These are phyloP conservation scores for Chrysanthemum seticuspe DNA, from an alignment of 129 eudicot genomes.

Conservation along the genomic window DNA sequence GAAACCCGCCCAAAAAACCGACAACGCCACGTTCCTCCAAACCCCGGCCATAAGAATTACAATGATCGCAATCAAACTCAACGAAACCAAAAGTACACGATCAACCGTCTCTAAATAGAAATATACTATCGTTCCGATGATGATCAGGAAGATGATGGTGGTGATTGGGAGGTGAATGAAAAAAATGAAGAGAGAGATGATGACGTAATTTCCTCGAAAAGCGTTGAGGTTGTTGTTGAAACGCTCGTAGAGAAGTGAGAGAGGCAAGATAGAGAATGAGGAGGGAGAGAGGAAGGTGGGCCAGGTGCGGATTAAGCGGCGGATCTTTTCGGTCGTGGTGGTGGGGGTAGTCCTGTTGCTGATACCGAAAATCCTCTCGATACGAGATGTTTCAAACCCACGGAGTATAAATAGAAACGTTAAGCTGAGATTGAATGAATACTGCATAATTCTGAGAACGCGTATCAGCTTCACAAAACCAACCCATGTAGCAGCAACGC, in stretches of 20 bases:
- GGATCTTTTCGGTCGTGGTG: slow-evolving; percentile 41
- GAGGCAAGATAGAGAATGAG: slow-evolving; percentile 64
- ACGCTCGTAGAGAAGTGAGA: slow-evolving; percentile 50
- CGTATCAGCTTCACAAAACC: no score
- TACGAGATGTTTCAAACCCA: no score
- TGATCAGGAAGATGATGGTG: slow-evolving; percentile 43
- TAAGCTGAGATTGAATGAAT: no score
- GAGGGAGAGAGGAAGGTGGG: slow-evolving; percentile 36
- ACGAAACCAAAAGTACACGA: slow-evolving; percentile 39
- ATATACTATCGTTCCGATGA: slow-evolving; percentile 45
- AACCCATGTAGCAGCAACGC: no score
- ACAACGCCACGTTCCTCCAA: slow-evolving; percentile 50
- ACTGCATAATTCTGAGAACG: no score
- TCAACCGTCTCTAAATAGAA: slow-evolving; percentile 44
- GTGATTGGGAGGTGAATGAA: slow-evolving; percentile 53
- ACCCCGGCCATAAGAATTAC: slow-evolving; percentile 45
- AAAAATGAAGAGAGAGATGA: slow-evolving; percentile 33
- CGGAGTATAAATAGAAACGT: no score
- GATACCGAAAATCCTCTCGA: no score
- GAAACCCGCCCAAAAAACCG: slow-evolving; percentile 32
- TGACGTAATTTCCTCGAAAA: slow-evolving; percentile 63
- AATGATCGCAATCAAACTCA: slow-evolving; percentile 35
- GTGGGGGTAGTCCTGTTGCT: slow-evolving; percentile 31
- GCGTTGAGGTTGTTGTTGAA: slow-evolving; percentile 53
- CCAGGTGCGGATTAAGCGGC: slow-evolving; percentile 73